phyloP scores from a whole-genome alignment of 2,329 filamentous ascomycete genomes.

The Dactylonectria macrodidyma region DNA sequence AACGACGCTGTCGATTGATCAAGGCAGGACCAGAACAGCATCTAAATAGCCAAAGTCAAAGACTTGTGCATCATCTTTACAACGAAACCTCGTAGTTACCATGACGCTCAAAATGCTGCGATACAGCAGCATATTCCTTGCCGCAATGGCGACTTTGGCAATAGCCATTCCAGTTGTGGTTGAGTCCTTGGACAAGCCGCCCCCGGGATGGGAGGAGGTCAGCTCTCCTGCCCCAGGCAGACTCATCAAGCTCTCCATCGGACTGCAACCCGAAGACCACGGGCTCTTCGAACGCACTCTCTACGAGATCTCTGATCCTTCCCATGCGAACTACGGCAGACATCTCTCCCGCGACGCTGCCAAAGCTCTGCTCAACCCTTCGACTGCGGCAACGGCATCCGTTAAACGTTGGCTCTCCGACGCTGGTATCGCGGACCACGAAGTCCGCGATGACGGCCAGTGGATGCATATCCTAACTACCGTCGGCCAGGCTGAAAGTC shows the following conservation, averaged over 20 bases:
- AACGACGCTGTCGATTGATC: not conserved
- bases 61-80: not conserved
- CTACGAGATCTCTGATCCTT: slow-evolving; percentile 64
- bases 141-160: slow-evolving; percentile 7
- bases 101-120: slow-evolving; percentile 28
- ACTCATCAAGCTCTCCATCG: slow-evolving; percentile 50
- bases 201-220: slow-evolving; percentile 44
- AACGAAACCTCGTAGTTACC: not conserved
- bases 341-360: slow-evolving; percentile 65
- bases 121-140: slow-evolving; percentile 31
- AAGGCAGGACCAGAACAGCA: slow-evolving; percentile 20
- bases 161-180: slow-evolving; percentile 39
- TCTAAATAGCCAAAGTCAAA: not conserved
- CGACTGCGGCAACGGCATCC: slow-evolving; percentile 53
- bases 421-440: slow-evolving; percentile 54
- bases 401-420: slow-evolving; percentile 63
- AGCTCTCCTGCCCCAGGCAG: slow-evolving; percentile 35
- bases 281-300: slow-evolving; percentile 60
- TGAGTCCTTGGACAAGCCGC: slow-evolving; percentile 38
- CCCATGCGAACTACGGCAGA: slow-evolving; percentile 62
- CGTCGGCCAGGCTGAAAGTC: slow-evolving; percentile 57
- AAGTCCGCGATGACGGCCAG: slow-evolving; percentile 54
- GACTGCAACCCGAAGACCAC: slow-evolving; percentile 44
- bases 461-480: slow-evolving; percentile 61
- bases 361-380: slow-evolving; percentile 63